A percentile compares a stretch with the other conserved stretches of the same genome.
These are phyloP conservation scores for Pseudogymnoascus sp. DNA, from an alignment of 2,329 filamentous ascomycete species.

Conservation along the genomic window DNA sequence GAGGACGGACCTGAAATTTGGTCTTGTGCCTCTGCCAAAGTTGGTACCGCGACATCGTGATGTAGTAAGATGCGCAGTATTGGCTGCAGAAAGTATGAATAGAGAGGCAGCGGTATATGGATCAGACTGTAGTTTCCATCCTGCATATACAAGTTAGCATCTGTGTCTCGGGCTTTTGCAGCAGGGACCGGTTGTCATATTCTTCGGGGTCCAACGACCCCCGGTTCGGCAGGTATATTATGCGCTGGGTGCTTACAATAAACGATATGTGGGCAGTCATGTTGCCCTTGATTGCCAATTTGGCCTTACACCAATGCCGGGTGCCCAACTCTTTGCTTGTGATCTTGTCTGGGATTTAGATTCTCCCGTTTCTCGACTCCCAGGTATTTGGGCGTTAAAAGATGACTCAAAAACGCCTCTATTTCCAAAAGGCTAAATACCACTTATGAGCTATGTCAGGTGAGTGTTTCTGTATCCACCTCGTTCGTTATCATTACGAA, in stretches of 20 bases:
- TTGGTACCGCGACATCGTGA: conserved; percentile 27
- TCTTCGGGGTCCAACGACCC: background rate
- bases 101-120: conserved; percentile 75
- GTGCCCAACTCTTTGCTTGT: background rate
- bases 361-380: background rate
- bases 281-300: background rate
- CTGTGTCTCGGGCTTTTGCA: conserved; percentile 18
- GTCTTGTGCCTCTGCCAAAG: conserved; percentile 14
- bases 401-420: background rate
- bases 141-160: conserved; percentile 38
- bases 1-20: conserved; percentile 26
- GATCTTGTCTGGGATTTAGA: background rate
- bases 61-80: conserved; percentile 81
- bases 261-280: conserved; percentile 6
- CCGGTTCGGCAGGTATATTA: background rate
- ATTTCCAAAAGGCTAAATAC: background rate
- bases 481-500: background rate
- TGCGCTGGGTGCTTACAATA: background rate
- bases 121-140: conserved; percentile 81
- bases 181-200: background rate
- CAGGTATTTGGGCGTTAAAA: background rate
- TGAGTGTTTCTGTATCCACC: background rate
- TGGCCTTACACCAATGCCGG: background rate
- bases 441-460: background rate
- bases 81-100: conserved; percentile 72